These are phyloP conservation scores for Soucietia sequanensis DNA, from an alignment of 805 yeast genomes.

Conservation along the genomic window DNA sequence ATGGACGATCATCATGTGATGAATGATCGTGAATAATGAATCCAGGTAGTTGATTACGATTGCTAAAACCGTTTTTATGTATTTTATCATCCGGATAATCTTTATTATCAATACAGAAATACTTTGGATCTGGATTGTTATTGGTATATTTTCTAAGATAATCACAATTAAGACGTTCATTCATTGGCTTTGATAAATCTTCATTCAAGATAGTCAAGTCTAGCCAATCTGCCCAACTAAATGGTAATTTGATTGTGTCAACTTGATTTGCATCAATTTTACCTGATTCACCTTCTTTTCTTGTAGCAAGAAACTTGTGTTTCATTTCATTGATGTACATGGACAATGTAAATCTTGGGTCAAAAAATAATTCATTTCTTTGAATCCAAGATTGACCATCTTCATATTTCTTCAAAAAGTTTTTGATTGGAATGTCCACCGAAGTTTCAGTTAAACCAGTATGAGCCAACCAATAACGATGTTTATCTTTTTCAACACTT, in stretches of 20 bases:
- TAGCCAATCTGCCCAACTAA: constrained; percentile 58
- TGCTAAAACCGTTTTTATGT: constrained; percentile 19
- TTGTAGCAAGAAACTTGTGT: constrained; percentile 10
- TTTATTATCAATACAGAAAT: constrained; percentile 16
- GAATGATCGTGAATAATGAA: constrained; percentile 31
- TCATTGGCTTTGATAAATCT: constrained; percentile 17
- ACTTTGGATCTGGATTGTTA: constrained; percentile 18
- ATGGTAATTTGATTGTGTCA: constrained; percentile 23
- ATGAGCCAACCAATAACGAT: constrained; percentile 22
- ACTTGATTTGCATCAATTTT: constrained; percentile 10
- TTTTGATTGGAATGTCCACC: constrained; percentile 8
- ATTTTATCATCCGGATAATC: constrained; percentile 18
- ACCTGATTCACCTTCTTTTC: constrained; percentile 4
- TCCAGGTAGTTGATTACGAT: constrained; percentile 34
- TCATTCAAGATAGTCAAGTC: constrained; percentile 43
- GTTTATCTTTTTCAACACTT: constrained; percentile 12
- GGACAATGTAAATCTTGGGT: constrained; percentile 57
- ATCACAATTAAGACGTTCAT: constrained; percentile 19
- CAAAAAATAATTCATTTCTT: constrained; percentile 32
- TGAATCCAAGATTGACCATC: constrained; percentile 18
- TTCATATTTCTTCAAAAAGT: constrained; percentile 8
- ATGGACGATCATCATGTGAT: constrained; percentile 23
- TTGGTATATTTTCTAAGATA: constrained; percentile 13
- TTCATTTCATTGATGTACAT: constrained; percentile 44
- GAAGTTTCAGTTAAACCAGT: constrained; percentile 18